Percentiles rank a stretch among this genome's conserved stretches.
phyloP scores from a whole-genome alignment of 1,139 yeast genomes.

The Pichia sp. region DNA sequence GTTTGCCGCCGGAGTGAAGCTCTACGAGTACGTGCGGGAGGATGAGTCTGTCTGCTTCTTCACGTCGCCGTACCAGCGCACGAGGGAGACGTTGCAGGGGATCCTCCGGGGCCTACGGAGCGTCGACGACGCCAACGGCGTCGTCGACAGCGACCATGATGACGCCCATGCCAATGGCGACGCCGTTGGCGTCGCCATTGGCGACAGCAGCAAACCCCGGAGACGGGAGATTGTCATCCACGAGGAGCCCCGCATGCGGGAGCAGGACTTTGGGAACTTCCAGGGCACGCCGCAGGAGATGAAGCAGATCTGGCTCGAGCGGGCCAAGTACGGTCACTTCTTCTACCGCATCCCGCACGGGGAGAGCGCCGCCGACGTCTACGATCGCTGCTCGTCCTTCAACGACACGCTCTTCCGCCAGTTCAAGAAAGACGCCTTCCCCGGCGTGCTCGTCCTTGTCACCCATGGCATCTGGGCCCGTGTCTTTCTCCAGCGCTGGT shows the following conservation, averaged over 20 bases:
- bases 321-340: slow-evolving; percentile 88
- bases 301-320: slow-evolving; percentile 72
- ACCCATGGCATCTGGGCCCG: slow-evolving; percentile 94
- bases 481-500: slow-evolving; percentile 90
- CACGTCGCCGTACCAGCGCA: slow-evolving; percentile 79
- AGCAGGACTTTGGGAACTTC: slow-evolving; percentile 92
- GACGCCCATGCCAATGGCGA: too few relatives aligned
- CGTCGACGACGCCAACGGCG: not conserved
- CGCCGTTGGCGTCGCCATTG: too few relatives aligned
- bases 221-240: slow-evolving; percentile 34
- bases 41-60: slow-evolving; percentile 56
- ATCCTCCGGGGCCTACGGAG: slow-evolving; percentile 56
- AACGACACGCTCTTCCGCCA: slow-evolving; percentile 82
- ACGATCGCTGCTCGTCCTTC: slow-evolving; percentile 83
- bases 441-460: slow-evolving; percentile 71
- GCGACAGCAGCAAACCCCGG: not conserved
- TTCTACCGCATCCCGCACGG: slow-evolving; percentile 90
- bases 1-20: slow-evolving; percentile 55
- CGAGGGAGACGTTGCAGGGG: slow-evolving; percentile 75
- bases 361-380: slow-evolving; percentile 93
- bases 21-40: slow-evolving; percentile 48
- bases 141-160: too few relatives aligned
- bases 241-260: slow-evolving; percentile 88
- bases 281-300: slow-evolving; percentile 74
- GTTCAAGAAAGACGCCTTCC: slow-evolving; percentile 62